A percentile compares a stretch with the other conserved stretches of the same genome.
Conservation (phyloP, 2,329 filamentous ascomycete genomes). For the Amauroascus verrucosus region DNA sequence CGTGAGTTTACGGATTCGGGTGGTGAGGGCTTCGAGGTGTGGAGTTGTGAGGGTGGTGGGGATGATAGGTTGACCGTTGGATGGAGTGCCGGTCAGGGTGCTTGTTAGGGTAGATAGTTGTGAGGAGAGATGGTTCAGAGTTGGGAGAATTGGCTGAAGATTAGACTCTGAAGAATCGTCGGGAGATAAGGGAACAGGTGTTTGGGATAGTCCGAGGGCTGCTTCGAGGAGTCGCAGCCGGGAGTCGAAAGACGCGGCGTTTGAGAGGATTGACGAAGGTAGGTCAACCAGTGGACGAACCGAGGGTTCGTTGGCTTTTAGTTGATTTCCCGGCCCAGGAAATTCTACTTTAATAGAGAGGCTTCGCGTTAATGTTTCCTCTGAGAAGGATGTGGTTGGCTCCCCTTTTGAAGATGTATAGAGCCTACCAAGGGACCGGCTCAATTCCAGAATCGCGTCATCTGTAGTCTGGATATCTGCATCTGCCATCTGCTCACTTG, state of each 20-base stretch:
- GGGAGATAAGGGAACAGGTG: conserved; percentile 46
- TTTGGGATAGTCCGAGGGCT: conserved; percentile 65
- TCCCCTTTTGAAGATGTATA: conserved; percentile 26
- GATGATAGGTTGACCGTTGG: conserved; percentile 18
- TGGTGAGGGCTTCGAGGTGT: conserved; percentile 36
- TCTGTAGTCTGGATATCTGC: conserved; percentile 33
- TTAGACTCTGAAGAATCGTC: conserved; percentile 42
- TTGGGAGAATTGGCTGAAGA: conserved; percentile 62
- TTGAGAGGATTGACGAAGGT: conserved; percentile 52
- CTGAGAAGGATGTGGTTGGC: conserved; percentile 22
- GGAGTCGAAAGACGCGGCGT: conserved; percentile 78
- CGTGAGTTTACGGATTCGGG: conserved; percentile 36
- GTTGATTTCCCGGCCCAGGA: neutral
- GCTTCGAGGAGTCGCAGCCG: conserved; percentile 70
- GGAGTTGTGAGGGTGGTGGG: conserved; percentile 29
- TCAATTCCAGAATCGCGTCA: conserved; percentile 58
- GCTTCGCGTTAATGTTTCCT: conserved; percentile 28
- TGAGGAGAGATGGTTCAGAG: conserved; percentile 67
- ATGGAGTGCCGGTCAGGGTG: conserved; percentile 26
- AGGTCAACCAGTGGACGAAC: conserved; percentile 16
- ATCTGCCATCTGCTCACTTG: conserved; percentile 42
- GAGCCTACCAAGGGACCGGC: conserved; percentile 60
- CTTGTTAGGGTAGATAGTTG: conserved; percentile 64
- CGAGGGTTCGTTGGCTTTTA: conserved; percentile 8
- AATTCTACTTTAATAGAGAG: conserved; percentile 17